phyloP scores from a whole-genome alignment of 495 filamentous ascomycete genomes.

The Aspergillus asperescens region DNA sequence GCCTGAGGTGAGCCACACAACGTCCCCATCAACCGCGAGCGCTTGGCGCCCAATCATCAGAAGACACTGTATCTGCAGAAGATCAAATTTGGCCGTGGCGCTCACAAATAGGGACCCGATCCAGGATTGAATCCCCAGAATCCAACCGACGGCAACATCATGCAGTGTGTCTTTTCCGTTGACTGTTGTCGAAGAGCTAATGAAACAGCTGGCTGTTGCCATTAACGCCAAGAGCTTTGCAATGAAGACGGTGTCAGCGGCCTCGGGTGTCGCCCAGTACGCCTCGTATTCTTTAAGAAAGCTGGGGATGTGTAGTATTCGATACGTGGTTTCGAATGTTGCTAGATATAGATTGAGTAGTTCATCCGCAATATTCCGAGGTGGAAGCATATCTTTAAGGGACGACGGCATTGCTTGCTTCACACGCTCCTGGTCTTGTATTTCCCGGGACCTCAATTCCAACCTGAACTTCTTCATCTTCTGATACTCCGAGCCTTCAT shows the following conservation, averaged over 20 bases:
- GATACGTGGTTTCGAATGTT: constrained; percentile 51
- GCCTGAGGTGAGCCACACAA: constrained; percentile 53
- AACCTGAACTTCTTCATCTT: constrained; percentile 32
- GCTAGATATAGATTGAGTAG: constrained; percentile 51
- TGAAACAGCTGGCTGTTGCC: constrained; percentile 49
- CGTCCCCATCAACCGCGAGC: constrained; percentile 46
- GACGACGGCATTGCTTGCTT: constrained; percentile 39
- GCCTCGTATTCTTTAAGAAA: constrained; percentile 50
- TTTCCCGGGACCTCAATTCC: constrained; percentile 33
- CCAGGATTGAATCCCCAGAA: constrained; percentile 54
- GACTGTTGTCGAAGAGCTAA: constrained; percentile 18
- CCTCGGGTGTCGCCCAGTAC: constrained; percentile 42
- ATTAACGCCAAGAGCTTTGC: constrained; percentile 51
- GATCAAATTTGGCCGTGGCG: constrained; percentile 43
- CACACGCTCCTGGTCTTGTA: constrained; percentile 30
- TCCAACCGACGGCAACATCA: constrained; percentile 42
- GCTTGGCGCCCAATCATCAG: constrained; percentile 49
- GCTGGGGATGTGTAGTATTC: constrained; percentile 54
- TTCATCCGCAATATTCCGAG: constrained; percentile 45
- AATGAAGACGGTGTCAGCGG: constrained; percentile 29
- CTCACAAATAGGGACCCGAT: constrained; percentile 49
- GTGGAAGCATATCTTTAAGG: constrained; percentile 41
- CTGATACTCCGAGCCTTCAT: constrained; percentile 26
- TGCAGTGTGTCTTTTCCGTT: constrained; percentile 25
- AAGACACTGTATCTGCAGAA: constrained; percentile 52